These are phyloP conservation scores for Pseudonitzschia pungens DNA, from an alignment of 108 stramenopile genomes.

Conservation along the genomic window DNA sequence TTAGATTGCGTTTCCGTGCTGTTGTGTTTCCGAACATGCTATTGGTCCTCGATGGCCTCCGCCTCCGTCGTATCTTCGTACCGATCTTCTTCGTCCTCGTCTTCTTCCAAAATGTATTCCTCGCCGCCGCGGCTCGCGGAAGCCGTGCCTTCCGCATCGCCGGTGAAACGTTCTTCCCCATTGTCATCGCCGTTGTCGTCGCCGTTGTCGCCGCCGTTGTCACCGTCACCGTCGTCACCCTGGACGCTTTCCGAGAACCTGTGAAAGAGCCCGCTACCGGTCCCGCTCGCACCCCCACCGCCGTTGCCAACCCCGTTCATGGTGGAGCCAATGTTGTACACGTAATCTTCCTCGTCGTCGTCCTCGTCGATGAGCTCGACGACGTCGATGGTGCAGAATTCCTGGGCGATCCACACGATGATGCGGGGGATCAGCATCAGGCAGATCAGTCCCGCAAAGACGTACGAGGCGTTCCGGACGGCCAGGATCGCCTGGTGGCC, in stretches of 20 bases:
- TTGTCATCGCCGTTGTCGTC: background rate
- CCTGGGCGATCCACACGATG: slow-evolving; percentile 42
- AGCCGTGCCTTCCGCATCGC: background rate
- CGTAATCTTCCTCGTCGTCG: background rate
- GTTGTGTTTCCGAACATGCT: too few species aligned
- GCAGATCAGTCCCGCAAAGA: slow-evolving; percentile 39
- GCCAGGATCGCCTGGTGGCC: slow-evolving; percentile 36
- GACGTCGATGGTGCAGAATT: slow-evolving; percentile 54
- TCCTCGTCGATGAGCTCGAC: slow-evolving; percentile 35
- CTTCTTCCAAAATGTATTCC: background rate
- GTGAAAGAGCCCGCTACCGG: background rate
- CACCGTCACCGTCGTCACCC: background rate
- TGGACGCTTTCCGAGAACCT: slow-evolving; percentile 6
- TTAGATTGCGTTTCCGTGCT: too few species aligned
- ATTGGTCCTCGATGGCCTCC: background rate
- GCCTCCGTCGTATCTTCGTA: background rate
- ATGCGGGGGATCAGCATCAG: slow-evolving; percentile 41
- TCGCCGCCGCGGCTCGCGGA: background rate
- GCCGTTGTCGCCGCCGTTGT: background rate
- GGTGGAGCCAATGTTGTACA: background rate
- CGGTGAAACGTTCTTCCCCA: background rate
- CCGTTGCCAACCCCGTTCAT: slow-evolving; percentile 9
- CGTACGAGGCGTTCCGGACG: slow-evolving; percentile 38
- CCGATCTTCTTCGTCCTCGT: background rate
- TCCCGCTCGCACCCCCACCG: background rate